Base-by-base conservation (phyloP, 129 eudicot species). In the Solidago caesia region DNA sequence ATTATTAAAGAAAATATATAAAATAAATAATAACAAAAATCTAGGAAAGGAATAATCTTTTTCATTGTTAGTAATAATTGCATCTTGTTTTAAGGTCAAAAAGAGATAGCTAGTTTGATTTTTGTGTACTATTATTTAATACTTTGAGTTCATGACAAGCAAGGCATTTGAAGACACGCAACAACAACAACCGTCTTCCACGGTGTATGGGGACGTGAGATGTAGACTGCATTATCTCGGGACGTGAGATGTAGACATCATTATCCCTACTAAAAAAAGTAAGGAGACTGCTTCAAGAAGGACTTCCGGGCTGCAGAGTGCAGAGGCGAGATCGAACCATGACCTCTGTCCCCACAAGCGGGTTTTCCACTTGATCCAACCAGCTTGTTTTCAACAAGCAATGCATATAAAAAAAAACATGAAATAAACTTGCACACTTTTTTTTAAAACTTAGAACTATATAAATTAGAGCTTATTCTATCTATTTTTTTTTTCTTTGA, bases 141-240 rank as follows among this genome's bases (percentile, higher is more conserved):
- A 4, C 47, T n/a, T 79, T 64, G 79, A 83, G 84, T 83, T 75
- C 56, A 76, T 25, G 15, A 44, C 74, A 83, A 74, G 83, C 68
- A 79, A 79, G 51, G 46, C 63, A 56, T 47, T 16, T 29, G 58
- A 78, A 62, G 75, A 55, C 5, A 26, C 72, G 39, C 39, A 33
- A 33, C 3, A 33, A 33, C 39, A 33, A 33, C 39, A 0, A 12
- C 2, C 2, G 15, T 53, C 15, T 53, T 53, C 6, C 25, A 5
- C 39, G 0, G 39, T 33, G 39, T 33, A 33, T 33, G 39, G 39
- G 3, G 39, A 33, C 2, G 2, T 33, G 39, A 33, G 3, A 33
- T 33, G 39, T 33, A 33, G 39, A 1, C 39, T 0, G 39, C 3
- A 33, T 33, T 33, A 29, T 29, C n/a, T n/a, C n/a, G 39, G 3